Base-by-base conservation (phyloP, 768 basidiomycete species). In the Lactarius deliciosus region DNA sequence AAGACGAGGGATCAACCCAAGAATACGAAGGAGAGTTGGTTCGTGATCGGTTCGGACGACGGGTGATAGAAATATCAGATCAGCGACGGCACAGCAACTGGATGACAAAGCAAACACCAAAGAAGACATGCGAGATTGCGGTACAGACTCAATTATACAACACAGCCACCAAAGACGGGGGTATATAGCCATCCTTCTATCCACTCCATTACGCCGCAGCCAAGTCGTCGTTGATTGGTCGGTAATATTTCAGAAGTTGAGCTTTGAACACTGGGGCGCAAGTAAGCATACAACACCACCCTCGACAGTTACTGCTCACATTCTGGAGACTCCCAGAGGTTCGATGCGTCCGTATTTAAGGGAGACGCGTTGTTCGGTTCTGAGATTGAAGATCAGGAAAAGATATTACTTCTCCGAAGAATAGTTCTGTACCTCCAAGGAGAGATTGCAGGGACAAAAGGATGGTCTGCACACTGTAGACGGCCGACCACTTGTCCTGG, bases 361-460 rank as follows among this genome's bases (percentile, higher is more conserved):
- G 94, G 94, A 7, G 93, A 95, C 18, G 89, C 90, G 74, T 95
- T 96, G 81, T 96, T 96, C 32, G 94, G 94, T 76, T 96, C 94
- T 93, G 72, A 41, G 45, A 65, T 34, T 63, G 32, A 41, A 11
- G 34, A 53, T 59, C n/a, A 64, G 22, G 60, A 18, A 45, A n/a
- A 20, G n/a, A n/a, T 20, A 40, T 40, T 60, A 16, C 16, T 25
- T 47, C 11, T 8, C 43, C 28, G 9, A 16, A 32, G 50, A 25
- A 2, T 18, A 22, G 25, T 15, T 30, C 77, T 85, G 45, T 72
- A 93, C 93, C 93, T 71, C 94, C 94, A 57, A 96, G 82, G 43
- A 96, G 79, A 11, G 90, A 92, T 74, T 96, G 94, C 64, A 96
- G 76, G 15, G 94, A 95, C 10, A 96, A 79, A 22, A 96, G 83